These are phyloP conservation scores for Ilex paraguariensis DNA, from an alignment of 305 asterid genomes.

Conservation along the genomic window DNA sequence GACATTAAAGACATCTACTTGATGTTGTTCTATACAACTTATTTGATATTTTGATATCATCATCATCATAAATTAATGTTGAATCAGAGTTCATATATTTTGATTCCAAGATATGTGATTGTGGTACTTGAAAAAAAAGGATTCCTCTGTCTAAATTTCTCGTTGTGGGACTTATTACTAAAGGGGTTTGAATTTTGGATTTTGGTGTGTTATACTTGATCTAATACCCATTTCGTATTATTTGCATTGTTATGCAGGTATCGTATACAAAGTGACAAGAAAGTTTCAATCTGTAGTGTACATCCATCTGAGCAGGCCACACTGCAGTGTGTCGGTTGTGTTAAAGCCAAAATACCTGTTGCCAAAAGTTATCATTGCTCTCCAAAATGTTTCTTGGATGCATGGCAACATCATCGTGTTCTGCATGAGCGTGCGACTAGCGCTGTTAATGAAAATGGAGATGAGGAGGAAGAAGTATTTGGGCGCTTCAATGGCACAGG, in stretches of 20 bases:
- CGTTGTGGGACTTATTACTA: too few relatives aligned
- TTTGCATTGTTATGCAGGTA: slow-evolving; percentile 50
- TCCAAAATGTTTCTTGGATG: slow-evolving; percentile 81
- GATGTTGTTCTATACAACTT: too few relatives aligned
- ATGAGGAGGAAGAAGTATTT: slow-evolving; percentile 81
- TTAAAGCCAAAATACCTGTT: slow-evolving; percentile 79
- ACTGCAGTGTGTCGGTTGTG: slow-evolving; percentile 83
- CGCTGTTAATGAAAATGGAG: slow-evolving; percentile 72
- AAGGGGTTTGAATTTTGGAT: too few relatives aligned
- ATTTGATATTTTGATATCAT: too few relatives aligned
- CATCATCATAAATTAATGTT: too few relatives aligned
- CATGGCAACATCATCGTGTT: slow-evolving; percentile 95
- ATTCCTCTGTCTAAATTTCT: too few relatives aligned
- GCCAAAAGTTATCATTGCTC: slow-evolving; percentile 92
- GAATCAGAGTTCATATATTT: too few relatives aligned
- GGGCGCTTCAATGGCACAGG: slow-evolving; percentile 73
- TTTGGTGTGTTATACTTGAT: neutral
- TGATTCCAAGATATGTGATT: too few relatives aligned
- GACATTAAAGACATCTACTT: too few relatives aligned
- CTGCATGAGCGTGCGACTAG: slow-evolving; percentile 92
- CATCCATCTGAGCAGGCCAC: slow-evolving; percentile 97
- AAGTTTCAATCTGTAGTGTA: slow-evolving; percentile 82
- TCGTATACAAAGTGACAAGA: slow-evolving; percentile 86
- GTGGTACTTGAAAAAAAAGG: too few relatives aligned
- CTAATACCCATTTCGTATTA: too few relatives aligned